A percentile compares a stretch with the other conserved stretches of the same genome.
Conservation (phyloP, 768 basidiomycete species). For the Asterophora lycoperdoides region DNA sequence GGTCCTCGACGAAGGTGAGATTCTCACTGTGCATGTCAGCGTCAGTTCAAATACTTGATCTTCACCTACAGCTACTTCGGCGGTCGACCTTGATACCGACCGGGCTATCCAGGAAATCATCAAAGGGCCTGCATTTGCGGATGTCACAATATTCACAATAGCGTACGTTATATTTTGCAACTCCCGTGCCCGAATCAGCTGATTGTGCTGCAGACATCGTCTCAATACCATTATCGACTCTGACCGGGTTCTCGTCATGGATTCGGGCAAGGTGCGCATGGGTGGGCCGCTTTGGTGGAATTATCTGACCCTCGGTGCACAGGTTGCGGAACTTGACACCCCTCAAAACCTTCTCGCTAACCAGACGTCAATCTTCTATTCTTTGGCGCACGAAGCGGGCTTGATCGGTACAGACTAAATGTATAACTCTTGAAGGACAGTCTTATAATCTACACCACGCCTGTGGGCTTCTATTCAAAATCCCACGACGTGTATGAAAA, state of each 20-base stretch:
- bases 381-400: constrained; percentile 64
- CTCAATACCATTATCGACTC: constrained; percentile 83
- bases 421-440: too few relatives aligned
- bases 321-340: constrained; percentile 77
- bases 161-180: constrained; percentile 46
- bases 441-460: too few relatives aligned
- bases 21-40: background rate
- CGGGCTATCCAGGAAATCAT: constrained; percentile 86
- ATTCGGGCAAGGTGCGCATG: constrained; percentile 58
- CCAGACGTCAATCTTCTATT: constrained; percentile 53
- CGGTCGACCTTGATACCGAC: constrained; percentile 89
- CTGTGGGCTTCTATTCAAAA: too few relatives aligned
- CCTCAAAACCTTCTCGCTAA: constrained; percentile 63
- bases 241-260: constrained; percentile 77
- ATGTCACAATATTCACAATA: constrained; percentile 83
- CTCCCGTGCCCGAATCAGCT: background rate
- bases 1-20: constrained; percentile 84
- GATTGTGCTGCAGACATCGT: constrained; percentile 49
- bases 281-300: background rate
- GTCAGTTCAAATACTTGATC: constrained; percentile 6
- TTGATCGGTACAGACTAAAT: constrained; percentile 20
- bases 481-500: too few relatives aligned
- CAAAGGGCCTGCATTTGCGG: constrained; percentile 67
- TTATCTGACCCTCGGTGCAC: constrained; percentile 1
- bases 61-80: constrained; percentile 62